Evolutionary conservation across 345 rosid genomes (phyloP), one percentile per base, ranked within the genome.

Genomic region (Syzygium aqueum): DNA sequence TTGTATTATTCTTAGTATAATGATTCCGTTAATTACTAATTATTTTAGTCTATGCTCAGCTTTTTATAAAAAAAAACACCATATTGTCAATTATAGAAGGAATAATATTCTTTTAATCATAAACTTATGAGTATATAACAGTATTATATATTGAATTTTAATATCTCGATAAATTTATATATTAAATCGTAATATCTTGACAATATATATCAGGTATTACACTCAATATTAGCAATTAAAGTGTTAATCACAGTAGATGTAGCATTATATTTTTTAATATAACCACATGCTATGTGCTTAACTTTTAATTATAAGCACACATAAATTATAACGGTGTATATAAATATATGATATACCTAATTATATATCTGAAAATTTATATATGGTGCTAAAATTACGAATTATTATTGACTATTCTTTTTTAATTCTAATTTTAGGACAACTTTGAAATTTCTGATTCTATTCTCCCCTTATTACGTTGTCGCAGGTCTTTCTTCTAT

Each of bases 401-500:
- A 61, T n/a, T 61, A 13, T 61, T 61, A 13, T 61, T 61, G 33
- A 61, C 73, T 61, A n/a, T 61, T 61, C 33, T 61, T 61, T 61
- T 61, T 61, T 13, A 61, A 61, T 61, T 61, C 8, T n/a, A 61
- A 52, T 27, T 43, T 43, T 43, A 43, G 46, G 46, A 43, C 46
- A 43, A 43, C 46, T 43, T 43, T 43, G 46, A 43, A 43, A 43
- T 43, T 43, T 43, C 46, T 43, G 46, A 43, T 43, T 43, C 46
- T 43, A 43, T 43, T 43, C 46, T 43, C 46, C 46, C 46, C 46
- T 43, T 43, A 43, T 43, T 43, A 43, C 46, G 46, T 43, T 43
- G 46, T 86, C 85, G 94, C 95, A 97, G 98, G 95, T 95, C 85
- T 95, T 95, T 86, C 92, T 94, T 21, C 94, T 96, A 43, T 97